A percentile compares a stretch with the other conserved stretches of the same genome.
phyloP scores from a whole-genome alignment of 1,284 basidiomycete species.

The Tylopilus sp. region DNA sequence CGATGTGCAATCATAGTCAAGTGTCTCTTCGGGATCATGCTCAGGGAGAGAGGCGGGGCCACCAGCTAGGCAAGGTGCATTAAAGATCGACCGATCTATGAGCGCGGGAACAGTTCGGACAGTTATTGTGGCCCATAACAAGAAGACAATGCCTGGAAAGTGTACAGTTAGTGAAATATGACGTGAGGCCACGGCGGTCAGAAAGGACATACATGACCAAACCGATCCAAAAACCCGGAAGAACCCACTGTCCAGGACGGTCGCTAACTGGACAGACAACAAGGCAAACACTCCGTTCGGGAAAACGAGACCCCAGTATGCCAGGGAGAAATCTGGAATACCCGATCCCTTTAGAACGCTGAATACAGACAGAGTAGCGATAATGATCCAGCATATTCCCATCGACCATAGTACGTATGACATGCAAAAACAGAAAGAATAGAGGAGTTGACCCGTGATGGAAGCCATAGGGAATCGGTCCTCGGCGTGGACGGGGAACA shows the following conservation, averaged over 20 bases:
- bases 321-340: conserved; percentile 51
- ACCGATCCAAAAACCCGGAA: conserved; percentile 55
- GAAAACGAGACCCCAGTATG: conserved; percentile 64
- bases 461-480: conserved; percentile 43
- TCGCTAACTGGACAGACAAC: conserved; percentile 57
- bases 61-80: conserved; percentile 50
- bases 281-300: conserved; percentile 62
- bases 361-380: conserved; percentile 49
- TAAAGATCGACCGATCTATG: conserved; percentile 58
- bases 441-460: conserved; percentile 51
- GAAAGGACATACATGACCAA: conserved; percentile 43
- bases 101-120: conserved; percentile 52
- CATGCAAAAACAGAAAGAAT: conserved; percentile 52
- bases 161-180: conserved; percentile 16
- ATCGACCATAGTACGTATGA: conserved; percentile 58
- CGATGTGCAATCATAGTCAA: too few relatives aligned
- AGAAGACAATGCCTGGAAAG: conserved; percentile 50
- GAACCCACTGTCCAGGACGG: conserved; percentile 56
- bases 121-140: conserved; percentile 59
- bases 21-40: too few relatives aligned
- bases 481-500: conserved; percentile 51
- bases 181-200: too few relatives aligned
- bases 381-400: conserved; percentile 57
- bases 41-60: too few relatives aligned
- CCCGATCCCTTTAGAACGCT: conserved; percentile 40